phyloP scores from a whole-genome alignment of 129 eudicot species.

The Ambrosia artemisiifolia region DNA sequence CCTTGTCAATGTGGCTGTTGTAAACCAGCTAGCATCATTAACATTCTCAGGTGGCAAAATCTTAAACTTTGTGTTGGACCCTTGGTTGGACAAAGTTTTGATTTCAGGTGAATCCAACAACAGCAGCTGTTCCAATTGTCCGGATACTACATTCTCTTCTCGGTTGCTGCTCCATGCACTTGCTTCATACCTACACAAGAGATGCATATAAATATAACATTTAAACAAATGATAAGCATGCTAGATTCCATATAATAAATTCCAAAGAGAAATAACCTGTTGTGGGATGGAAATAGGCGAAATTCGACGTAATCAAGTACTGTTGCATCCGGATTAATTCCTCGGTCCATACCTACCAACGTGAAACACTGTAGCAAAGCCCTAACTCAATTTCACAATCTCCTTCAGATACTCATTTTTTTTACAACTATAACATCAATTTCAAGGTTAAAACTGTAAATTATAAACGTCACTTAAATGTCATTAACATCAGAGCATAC shows the following conservation, averaged over 20 bases:
- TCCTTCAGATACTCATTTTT: not conserved
- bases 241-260: not conserved
- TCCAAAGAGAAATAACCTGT: slow-evolving; percentile 49
- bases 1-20: slow-evolving; percentile 70
- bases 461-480: slow-evolving; percentile 1
- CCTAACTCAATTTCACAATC: not conserved
- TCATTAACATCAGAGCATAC: not conserved
- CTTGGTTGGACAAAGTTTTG: slow-evolving; percentile 44
- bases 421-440: too few species aligned
- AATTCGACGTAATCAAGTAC: slow-evolving; percentile 69
- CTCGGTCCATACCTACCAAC: slow-evolving; percentile 55
- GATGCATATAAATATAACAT: not conserved
- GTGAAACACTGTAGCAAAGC: slow-evolving; percentile 27
- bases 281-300: slow-evolving; percentile 54
- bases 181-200: slow-evolving; percentile 59
- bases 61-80: slow-evolving; percentile 49
- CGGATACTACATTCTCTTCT: slow-evolving; percentile 57
- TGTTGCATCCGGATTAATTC: slow-evolving; percentile 40
- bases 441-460: not conserved
- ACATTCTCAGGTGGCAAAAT: slow-evolving; percentile 42
- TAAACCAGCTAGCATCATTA: slow-evolving; percentile 57
- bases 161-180: slow-evolving; percentile 40
- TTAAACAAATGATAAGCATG: not conserved
- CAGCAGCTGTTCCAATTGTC: slow-evolving; percentile 64
- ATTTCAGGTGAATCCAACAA: slow-evolving; percentile 50